Percentiles rank a stretch among this genome's conserved stretches.
Conservation (phyloP, 2,329 filamentous ascomycete genomes). For the Diplodia intermedia region DNA sequence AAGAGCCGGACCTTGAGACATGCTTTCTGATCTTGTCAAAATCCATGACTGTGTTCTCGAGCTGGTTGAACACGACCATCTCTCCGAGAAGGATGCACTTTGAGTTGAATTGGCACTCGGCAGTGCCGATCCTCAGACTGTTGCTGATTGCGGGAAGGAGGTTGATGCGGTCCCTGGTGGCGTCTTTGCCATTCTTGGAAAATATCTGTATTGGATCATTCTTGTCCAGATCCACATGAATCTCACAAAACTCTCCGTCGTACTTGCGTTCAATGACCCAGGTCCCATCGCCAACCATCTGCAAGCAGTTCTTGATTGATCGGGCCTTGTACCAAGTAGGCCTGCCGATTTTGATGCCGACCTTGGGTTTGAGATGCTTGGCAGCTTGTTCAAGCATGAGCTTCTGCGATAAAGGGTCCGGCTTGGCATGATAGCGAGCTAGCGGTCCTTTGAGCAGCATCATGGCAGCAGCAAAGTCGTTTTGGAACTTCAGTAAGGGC, state of each 20-base stretch:
- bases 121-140: constrained; percentile 67
- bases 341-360: constrained; percentile 56
- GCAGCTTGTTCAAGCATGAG: constrained; percentile 50
- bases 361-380: constrained; percentile 45
- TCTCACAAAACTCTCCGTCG: constrained; percentile 89
- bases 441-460: constrained; percentile 58
- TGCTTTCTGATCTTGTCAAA: constrained; percentile 87
- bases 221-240: constrained; percentile 75
- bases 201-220: constrained; percentile 75
- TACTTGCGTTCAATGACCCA: constrained; percentile 84
- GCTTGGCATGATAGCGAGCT: constrained; percentile 46
- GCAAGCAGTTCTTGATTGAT: constrained; percentile 73
- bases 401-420: constrained; percentile 43
- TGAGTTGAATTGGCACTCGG: constrained; percentile 64
- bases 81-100: constrained; percentile 85
- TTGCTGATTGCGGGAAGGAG: constrained; percentile 70
- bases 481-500: constrained; percentile 71
- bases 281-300: constrained; percentile 64
- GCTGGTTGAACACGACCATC: constrained; percentile 76
- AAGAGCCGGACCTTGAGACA: constrained; percentile 73
- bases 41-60: constrained; percentile 68
- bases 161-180: constrained; percentile 71
- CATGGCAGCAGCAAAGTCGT: constrained; percentile 69
- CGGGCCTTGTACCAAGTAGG: constrained; percentile 55
- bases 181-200: constrained; percentile 91